Conservation (phyloP, 768 basidiomycete species). For the Royoungia palumana region DNA sequence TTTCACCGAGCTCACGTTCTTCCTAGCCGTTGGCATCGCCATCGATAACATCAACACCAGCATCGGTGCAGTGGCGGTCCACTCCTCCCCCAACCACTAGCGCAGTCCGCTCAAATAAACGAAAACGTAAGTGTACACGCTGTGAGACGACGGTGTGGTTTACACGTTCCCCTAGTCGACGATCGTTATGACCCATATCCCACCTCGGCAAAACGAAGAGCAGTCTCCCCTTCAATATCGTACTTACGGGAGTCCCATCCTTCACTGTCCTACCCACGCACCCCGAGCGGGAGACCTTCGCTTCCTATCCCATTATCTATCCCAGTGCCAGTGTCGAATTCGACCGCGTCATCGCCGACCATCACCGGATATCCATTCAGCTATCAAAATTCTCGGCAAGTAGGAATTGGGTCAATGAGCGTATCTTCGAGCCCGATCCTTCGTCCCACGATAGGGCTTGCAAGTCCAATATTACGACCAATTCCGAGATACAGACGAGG, state of each 20-base stretch:
- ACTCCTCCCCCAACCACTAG: slow-evolving; percentile 80
- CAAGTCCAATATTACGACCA: slow-evolving; percentile 74
- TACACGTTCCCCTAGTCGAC: slow-evolving; percentile 49
- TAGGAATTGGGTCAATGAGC: slow-evolving; percentile 43
- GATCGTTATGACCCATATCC: slow-evolving; percentile 86
- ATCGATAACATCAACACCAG: slow-evolving; percentile 50
- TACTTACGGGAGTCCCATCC: slow-evolving; percentile 61
- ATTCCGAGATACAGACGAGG: slow-evolving; percentile 52
- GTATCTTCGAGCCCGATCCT: slow-evolving; percentile 74
- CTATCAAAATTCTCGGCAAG: slow-evolving; percentile 35
- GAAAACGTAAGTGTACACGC: slow-evolving; percentile 53
- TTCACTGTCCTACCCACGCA: slow-evolving; percentile 42
- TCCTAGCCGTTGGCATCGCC: slow-evolving; percentile 58
- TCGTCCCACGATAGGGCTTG: slow-evolving; percentile 63
- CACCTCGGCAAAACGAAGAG: slow-evolving; percentile 71
- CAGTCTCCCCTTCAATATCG: slow-evolving; percentile 76
- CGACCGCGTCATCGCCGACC: slow-evolving; percentile 72
- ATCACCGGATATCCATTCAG: slow-evolving; percentile 47
- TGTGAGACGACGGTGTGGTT: slow-evolving; percentile 2
- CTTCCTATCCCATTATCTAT: slow-evolving; percentile 66
- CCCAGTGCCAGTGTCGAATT: slow-evolving; percentile 54
- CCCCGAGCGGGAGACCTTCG: slow-evolving; percentile 56
- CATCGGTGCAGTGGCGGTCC: slow-evolving; percentile 69
- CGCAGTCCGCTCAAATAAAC: slow-evolving; percentile 75
- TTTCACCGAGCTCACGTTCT: slow-evolving; percentile 17